phyloP scores from a whole-genome alignment of 768 basidiomycete genomes.

The Nidularia pulvinata region DNA sequence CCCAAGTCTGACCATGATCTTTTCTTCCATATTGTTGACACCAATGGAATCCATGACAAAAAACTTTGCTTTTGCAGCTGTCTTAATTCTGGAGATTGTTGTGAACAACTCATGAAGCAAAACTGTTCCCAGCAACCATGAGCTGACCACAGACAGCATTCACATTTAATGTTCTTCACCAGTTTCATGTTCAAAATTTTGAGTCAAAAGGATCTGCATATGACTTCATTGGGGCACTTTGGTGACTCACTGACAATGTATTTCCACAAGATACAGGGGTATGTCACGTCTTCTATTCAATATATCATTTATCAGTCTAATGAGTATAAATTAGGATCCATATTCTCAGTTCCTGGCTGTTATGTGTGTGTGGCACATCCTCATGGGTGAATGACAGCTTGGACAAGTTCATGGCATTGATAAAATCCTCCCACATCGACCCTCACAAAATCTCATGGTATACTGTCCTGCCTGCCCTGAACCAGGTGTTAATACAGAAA shows the following conservation, averaged over 20 bases:
- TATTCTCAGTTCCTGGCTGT: slow-evolving; percentile 15
- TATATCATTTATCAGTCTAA: not conserved
- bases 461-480: slow-evolving; percentile 18
- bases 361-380: slow-evolving; percentile 13
- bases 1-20: not conserved
- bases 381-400: slow-evolving; percentile 7
- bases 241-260: slow-evolving; percentile 14
- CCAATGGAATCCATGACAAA: slow-evolving; percentile 20
- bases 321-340: slow-evolving; percentile 12
- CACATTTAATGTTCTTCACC: slow-evolving; percentile 14
- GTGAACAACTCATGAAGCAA: slow-evolving; percentile 15
- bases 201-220: slow-evolving; percentile 19
- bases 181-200: slow-evolving; percentile 18
- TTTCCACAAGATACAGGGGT: slow-evolving; percentile 14
- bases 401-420: slow-evolving; percentile 22
- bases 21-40: slow-evolving; percentile 12
- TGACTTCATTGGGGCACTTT: slow-evolving; percentile 17
- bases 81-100: slow-evolving; percentile 4
- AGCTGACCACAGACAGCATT: slow-evolving; percentile 16
- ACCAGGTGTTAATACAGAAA: slow-evolving; percentile 9
- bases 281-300: not conserved
- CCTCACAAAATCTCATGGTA: slow-evolving; percentile 8
- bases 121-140: slow-evolving; percentile 22
- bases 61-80: slow-evolving; percentile 19
- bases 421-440: slow-evolving; percentile 8